Conservation (phyloP, 2,329 filamentous ascomycete species). For the Blastomyces gilchristii region DNA sequence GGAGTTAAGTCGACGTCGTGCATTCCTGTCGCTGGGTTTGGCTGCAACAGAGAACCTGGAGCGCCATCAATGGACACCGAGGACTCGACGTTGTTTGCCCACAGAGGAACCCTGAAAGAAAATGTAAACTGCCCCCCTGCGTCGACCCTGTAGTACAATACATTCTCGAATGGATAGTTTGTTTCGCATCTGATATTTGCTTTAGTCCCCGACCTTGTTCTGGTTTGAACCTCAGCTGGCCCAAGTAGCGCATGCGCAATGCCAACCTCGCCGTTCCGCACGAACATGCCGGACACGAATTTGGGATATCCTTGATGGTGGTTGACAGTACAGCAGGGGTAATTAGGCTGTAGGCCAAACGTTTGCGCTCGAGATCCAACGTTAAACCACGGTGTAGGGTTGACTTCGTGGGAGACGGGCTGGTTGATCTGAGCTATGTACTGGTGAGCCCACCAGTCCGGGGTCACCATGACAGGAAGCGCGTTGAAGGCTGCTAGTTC, state of each 20-base stretch:
- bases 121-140: slow-evolving; percentile 33
- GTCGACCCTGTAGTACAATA: slow-evolving; percentile 33
- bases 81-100: slow-evolving; percentile 27
- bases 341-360: slow-evolving; percentile 45
- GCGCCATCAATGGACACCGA: slow-evolving; percentile 19
- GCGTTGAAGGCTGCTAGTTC: slow-evolving; percentile 48
- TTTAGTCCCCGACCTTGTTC: slow-evolving; percentile 25
- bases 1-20: slow-evolving; percentile 28
- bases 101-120: slow-evolving; percentile 38
- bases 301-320: slow-evolving; percentile 50
- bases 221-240: slow-evolving; percentile 36
- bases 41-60: slow-evolving; percentile 15
- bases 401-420: slow-evolving; percentile 38
- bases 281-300: slow-evolving; percentile 42
- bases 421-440: slow-evolving; percentile 48
- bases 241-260: slow-evolving; percentile 44
- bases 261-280: slow-evolving; percentile 33
- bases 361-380: slow-evolving; percentile 38
- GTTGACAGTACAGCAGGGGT: slow-evolving; percentile 49
- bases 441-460: slow-evolving; percentile 48
- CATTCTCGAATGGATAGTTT: slow-evolving; percentile 40
- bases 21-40: slow-evolving; percentile 30
- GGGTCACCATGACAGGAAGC: slow-evolving; percentile 42
- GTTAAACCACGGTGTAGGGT: slow-evolving; percentile 40
- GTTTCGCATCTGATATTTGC: slow-evolving; percentile 41